Evolutionary conservation across 257 asterid genomes (phyloP).

Genomic region (Solanum commersonii): DNA sequence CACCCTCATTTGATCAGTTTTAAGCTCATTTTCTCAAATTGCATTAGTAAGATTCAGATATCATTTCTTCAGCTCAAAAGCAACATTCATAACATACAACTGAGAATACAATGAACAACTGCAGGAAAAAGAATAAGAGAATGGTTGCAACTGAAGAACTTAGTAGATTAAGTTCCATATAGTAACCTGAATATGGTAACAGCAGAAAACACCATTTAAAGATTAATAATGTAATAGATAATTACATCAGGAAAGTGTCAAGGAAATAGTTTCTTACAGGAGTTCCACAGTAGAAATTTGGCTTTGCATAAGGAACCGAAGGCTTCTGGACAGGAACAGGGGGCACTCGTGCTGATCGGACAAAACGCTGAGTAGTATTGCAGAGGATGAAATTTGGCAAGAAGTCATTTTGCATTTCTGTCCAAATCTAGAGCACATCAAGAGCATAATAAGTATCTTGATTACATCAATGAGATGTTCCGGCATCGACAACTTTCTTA

Average conservation of each 20-base stretch:
- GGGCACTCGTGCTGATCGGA: constrained; percentile 76
- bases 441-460: constrained; percentile 10
- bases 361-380: constrained; percentile 97
- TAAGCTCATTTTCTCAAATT: not conserved
- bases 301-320: constrained; percentile 83
- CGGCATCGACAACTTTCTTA: not conserved
- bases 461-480: not conserved
- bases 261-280: constrained; percentile 53
- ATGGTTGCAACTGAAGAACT: not conserved
- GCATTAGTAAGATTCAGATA: not conserved
- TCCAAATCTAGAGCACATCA: constrained; percentile 66
- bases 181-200: not conserved
- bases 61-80: not conserved
- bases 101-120: not conserved
- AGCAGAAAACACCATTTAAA: not conserved
- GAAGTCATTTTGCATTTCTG: constrained; percentile 97
- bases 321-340: constrained; percentile 82
- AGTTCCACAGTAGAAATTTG: constrained; percentile 87
- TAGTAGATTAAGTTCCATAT: not conserved
- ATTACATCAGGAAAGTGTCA: not conserved
- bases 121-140: not conserved
- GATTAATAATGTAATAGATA: not conserved
- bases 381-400: constrained; percentile 89
- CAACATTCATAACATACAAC: not conserved
- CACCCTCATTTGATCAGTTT: not conserved